These are phyloP conservation scores for Danielia reshetovae DNA, from an alignment of 805 yeast species.

Conservation along the genomic window DNA sequence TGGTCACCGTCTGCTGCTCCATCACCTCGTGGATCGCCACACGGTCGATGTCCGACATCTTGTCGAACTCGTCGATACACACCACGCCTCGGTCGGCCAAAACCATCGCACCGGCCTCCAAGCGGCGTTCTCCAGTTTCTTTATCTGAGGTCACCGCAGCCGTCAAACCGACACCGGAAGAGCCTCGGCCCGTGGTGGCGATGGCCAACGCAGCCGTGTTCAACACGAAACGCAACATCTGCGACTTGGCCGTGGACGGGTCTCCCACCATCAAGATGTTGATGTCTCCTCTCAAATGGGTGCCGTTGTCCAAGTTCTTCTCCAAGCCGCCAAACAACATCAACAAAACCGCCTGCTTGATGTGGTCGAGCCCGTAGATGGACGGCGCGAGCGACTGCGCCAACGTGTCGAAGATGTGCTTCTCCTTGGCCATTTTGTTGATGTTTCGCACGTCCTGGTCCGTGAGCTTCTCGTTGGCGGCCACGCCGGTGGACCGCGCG, in stretches of 20 bases:
- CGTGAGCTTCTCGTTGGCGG: slow-evolving; percentile 62
- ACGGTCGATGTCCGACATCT: slow-evolving; percentile 94
- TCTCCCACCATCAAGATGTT: slow-evolving; percentile 97
- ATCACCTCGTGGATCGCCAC: slow-evolving; percentile 99
- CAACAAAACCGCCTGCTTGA: slow-evolving; percentile 84
- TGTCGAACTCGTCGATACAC: slow-evolving; percentile 98
- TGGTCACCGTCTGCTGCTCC: slow-evolving; percentile 99
- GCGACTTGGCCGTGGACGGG: slow-evolving; percentile 98
- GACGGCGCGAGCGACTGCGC: slow-evolving; percentile 92
- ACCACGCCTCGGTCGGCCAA: slow-evolving; percentile 96
- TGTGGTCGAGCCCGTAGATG: slow-evolving; percentile 87
- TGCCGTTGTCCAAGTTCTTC: slow-evolving; percentile 89
- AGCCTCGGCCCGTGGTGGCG: slow-evolving; percentile 98
- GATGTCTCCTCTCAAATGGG: slow-evolving; percentile 97
- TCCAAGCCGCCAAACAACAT: slow-evolving; percentile 94
- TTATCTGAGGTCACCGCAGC: slow-evolving; percentile 97
- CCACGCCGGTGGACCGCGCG: slow-evolving; percentile 82
- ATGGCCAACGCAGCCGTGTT: slow-evolving; percentile 94
- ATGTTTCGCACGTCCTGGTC: slow-evolving; percentile 85
- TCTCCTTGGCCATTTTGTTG: slow-evolving; percentile 67
- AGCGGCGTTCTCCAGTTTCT: slow-evolving; percentile 93
- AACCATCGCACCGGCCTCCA: slow-evolving; percentile 99
- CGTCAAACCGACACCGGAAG: slow-evolving; percentile 99
- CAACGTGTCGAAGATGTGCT: slow-evolving; percentile 70
- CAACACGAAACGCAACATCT: slow-evolving; percentile 86